Base-by-base conservation (phyloP, 1,284 basidiomycete species). In the Rhodofomes roseus region DNA sequence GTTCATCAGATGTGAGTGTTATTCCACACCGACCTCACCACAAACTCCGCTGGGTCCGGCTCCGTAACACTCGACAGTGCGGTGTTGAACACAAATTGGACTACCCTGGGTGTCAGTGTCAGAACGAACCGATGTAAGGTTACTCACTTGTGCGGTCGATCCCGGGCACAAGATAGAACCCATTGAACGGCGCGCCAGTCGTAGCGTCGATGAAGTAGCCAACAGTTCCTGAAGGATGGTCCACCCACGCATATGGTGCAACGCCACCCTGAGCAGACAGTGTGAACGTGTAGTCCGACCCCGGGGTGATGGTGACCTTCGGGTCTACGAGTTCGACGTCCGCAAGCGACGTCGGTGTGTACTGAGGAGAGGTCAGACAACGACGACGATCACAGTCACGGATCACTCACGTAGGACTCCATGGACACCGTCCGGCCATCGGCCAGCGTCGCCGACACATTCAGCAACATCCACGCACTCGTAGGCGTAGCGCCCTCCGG, bases 201-300 rank as follows among this genome's bases (percentile, higher is more conserved):
- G 60, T 59, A 29, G 62, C 66, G 59, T 84, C 82, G 34, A 80
- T 71, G 66, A 86, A 86, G 54, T 79, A 74, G 1, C 84, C 85
- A 2, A 85, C 70, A 0, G 80, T 83, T 16, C 79, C 79, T 0
- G 74, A 70, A 0, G 82, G 82, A 67, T 85, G 83, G 58, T 86
- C 82, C 4, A 87, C 68, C 81, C 81, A 86, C 2, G 84, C 79
- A 79, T 81, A 85, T 4, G 78, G 75, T 1, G 80, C 82, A 4
- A 85, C 83, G 1, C 81, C 83, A 7, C 80, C 79, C 54, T 72
- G 70, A 4, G 81, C 81, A 3, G 82, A 82, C 3, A 86, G 68
- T 4, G 77, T 81, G 66, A 85, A 84, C 0, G 77, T 80, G 52
- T 81, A 64, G 60, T 79, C 65, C 0, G 68, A 56, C 4, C 66